phyloP scores from a whole-genome alignment of 2,329 filamentous ascomycete genomes.

The Clonostachys chloroleuca region DNA sequence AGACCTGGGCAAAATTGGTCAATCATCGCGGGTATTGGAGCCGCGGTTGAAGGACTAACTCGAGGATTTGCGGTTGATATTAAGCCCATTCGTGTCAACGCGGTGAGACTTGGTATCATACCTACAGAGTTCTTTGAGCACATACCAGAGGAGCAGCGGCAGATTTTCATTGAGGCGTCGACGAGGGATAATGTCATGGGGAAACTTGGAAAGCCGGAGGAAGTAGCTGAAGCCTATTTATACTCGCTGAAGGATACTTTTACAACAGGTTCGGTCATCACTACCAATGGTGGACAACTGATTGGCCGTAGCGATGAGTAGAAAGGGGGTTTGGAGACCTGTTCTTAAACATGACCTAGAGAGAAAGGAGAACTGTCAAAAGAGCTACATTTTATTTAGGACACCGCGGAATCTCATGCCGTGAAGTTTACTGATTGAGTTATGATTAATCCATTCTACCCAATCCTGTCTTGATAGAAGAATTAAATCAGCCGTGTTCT shows the following conservation, averaged over 20 bases:
- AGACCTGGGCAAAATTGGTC: conserved; percentile 47
- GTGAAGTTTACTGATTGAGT: too few species aligned
- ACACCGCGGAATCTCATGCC: too few species aligned
- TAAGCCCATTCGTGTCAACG: conserved; percentile 59
- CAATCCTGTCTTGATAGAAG: too few species aligned
- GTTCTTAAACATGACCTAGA: too few species aligned
- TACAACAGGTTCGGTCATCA: background rate
- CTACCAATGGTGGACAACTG: background rate
- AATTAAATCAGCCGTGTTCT: too few species aligned
- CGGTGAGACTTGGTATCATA: conserved; percentile 50
- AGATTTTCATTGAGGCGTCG: background rate
- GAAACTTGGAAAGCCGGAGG: conserved; percentile 23
- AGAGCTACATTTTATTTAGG: too few species aligned
- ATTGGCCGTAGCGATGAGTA: background rate
- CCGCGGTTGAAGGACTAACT: conserved; percentile 47
- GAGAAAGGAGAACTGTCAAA: too few species aligned
- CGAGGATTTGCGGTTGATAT: conserved; percentile 58
- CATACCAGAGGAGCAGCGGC: conserved; percentile 1
- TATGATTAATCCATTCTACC: too few species aligned
- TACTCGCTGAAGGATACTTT: conserved; percentile 30
- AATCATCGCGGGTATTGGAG: conserved; percentile 39
- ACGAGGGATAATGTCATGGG: conserved; percentile 3
- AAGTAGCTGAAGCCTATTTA: conserved; percentile 36
- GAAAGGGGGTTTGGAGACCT: too few species aligned
- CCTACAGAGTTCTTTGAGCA: conserved; percentile 33